Evolutionary conservation across 345 rosid genomes (phyloP).

Genomic region (Murraya paniculata): DNA sequence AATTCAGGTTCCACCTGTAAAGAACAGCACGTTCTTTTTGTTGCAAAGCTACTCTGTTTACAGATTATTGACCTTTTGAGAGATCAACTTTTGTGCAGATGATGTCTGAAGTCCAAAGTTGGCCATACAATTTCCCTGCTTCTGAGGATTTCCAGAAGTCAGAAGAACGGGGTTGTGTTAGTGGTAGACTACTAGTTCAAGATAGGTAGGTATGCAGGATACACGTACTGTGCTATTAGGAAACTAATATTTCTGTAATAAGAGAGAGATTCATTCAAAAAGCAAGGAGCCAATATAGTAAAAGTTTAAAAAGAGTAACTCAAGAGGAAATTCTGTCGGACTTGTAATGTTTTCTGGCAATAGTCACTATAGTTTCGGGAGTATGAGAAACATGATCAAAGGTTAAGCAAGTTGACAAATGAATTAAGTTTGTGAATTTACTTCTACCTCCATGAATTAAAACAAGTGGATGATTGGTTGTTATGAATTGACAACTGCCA

Average conservation of each 20-base stretch:
- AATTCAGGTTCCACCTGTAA: constrained; percentile 48
- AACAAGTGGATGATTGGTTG: not conserved
- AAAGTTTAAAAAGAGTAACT: not conserved
- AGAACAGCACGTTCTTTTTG: constrained; percentile 4
- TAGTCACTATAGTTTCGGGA: not conserved
- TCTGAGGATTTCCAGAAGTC: constrained; percentile 73
- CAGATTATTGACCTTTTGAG: constrained; percentile 8
- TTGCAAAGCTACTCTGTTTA: constrained; percentile 1
- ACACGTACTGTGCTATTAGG: constrained; percentile 15
- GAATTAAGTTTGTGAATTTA: not conserved
- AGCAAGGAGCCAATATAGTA: not conserved
- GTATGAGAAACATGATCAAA: not conserved
- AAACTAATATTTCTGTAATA: not conserved
- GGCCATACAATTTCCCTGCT: constrained; percentile 93
- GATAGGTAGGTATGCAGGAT: constrained; percentile 47
- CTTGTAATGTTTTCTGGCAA: not conserved
- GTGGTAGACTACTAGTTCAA: constrained; percentile 62
- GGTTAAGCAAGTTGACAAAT: not conserved
- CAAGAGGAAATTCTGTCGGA: not conserved
- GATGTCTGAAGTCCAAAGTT: constrained; percentile 63
- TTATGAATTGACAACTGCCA: not conserved
- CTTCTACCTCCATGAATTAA: not conserved
- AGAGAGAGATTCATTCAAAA: not conserved
- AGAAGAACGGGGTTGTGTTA: constrained; percentile 66
- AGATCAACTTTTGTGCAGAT: constrained; percentile 39